Conservation (phyloP, 2,329 filamentous ascomycete genomes). For the Exophiala lecanii-corni region DNA sequence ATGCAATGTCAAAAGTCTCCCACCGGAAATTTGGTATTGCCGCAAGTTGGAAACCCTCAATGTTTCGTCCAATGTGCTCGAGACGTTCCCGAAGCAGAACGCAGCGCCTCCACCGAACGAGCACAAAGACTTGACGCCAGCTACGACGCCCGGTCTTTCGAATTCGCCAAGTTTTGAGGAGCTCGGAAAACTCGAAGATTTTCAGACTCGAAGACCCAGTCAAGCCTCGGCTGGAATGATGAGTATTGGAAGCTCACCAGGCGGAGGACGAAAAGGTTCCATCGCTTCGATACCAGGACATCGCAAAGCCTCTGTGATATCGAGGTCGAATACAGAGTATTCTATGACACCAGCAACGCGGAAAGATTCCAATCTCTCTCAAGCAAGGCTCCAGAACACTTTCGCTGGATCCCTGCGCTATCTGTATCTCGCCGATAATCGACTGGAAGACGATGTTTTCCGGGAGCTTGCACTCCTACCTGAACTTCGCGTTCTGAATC, state of each 20-base stretch:
- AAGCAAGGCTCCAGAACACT: constrained; percentile 67
- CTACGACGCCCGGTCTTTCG: constrained; percentile 47
- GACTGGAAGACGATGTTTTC: constrained; percentile 90
- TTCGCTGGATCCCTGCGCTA: constrained; percentile 83
- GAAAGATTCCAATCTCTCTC: constrained; percentile 86
- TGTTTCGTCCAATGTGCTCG: constrained; percentile 88
- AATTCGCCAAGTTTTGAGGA: constrained; percentile 74
- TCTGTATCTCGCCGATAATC: constrained; percentile 87
- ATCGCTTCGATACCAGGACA: constrained; percentile 75
- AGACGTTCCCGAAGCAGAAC: constrained; percentile 80
- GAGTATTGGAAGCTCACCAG: constrained; percentile 70
- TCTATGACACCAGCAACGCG: constrained; percentile 56
- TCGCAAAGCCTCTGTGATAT: constrained; percentile 80
- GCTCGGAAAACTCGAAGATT: constrained; percentile 60
- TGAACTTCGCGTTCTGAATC: constrained; percentile 81
- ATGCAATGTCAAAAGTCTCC: constrained; percentile 86
- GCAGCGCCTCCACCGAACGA: constrained; percentile 62
- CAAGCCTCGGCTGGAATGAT: constrained; percentile 72
- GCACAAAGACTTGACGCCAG: constrained; percentile 41
- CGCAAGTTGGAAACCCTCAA: constrained; percentile 87
- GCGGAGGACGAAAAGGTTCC: constrained; percentile 68
- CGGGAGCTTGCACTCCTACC: constrained; percentile 78
- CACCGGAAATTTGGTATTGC: constrained; percentile 94
- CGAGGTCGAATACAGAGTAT: constrained; percentile 57
- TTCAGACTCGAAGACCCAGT: constrained; percentile 68